Base-by-base conservation (phyloP, 2,329 filamentous ascomycete species). In the Nothophaeocryptopus gaeumannii region DNA sequence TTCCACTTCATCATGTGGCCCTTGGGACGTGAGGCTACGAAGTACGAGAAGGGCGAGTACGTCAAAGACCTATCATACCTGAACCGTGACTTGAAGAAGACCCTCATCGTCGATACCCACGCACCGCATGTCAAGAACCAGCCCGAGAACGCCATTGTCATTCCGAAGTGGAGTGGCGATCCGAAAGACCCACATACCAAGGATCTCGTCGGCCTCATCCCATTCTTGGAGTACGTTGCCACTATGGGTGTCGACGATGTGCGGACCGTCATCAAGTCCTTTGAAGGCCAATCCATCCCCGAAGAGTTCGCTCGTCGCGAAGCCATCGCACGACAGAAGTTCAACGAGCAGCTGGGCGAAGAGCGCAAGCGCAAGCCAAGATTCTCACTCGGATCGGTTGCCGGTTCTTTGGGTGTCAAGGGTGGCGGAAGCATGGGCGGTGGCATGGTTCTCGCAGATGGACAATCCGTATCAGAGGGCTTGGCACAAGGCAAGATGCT, bases 41-140 rank as follows among this genome's bases (percentile, higher is more conserved):
- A 91, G 64, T 99, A 96, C 70, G 87, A 96, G 72, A 87, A 95
- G 58, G 93, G 93, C 58, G 88, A 96, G 72, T 91, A 97, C 65
- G 82, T 99, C 72, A 99, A 99, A 89, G 93, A 99, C 67, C 83
- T 99, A n/a, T 90, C 90, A 2, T 97, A 96, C 73, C 83, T 99
- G 41, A 99, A 99, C 76, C 88, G 93, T 51, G 90, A 96, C 65
- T 80, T 96, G 31, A 93, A 88, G 59, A 97, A 97, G 74, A 89
- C 95, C 41, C 89, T 99, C 67, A 84, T 99, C 62, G 81, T 99
- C 64, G 93, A 99, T 69, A 96, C 89, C 40, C 85, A 95, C 58
- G 74, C 85, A 34, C 75, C 81, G 35, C 89, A 96, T 64, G 88
- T 92, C 53, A 86, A 88, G 63, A 82, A 86, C 58, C 93, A 99